Evolutionary conservation across 371 early-diverging fungal genomes (phyloP), one percentile per base, ranked within the genome.

Genomic region (Mucor circinelloides): DNA sequence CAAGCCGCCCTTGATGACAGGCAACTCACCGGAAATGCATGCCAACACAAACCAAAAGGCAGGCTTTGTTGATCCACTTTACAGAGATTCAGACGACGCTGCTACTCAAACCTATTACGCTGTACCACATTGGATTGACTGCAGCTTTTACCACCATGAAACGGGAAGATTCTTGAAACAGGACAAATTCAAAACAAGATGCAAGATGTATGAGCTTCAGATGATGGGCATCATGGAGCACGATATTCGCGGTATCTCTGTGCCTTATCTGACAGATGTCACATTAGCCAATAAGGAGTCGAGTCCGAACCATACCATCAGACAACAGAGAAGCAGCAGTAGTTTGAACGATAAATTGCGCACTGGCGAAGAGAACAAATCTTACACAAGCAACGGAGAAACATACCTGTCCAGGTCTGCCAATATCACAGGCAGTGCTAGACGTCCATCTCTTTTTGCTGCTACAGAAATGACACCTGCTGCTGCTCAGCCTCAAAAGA

Each of bases 51-150:
- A 62, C 31, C 62, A 58, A 52, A 77, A 77, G 63, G 50, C 56
- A 56, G 88, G 84, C 30, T 77, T 73, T 58, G 75, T 85, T 48
- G 88, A 87, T 62, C 90, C 91, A 13, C 57, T 89, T 3, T 85
- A 89, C 56, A 76, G 81, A 44, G 87, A 88, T 31, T 81, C 79
- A 3, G 31, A 73, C 12, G 64, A 70, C 6, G 71, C 67, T 19
- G 64, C 79, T 10, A 85, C 79, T 0, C 74, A 83, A 34, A 74
- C 66, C 2, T 91, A 91, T 66, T 95, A 89, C 72, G 87, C 89
- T 59, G 89, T 94, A 31, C 97, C 98, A 0, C 90, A 94, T 71
- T 98, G 98, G 98, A 83, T 97, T 17, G 96, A 95, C 63, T 90
- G 91, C 60, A 95, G 94, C 61, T 98, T 95, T 70, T 97, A 91